Percentiles rank a stretch among this genome's conserved stretches.
phyloP scores from a whole-genome alignment of 116 monocot species.

The Dioscorea cayenensis region DNA sequence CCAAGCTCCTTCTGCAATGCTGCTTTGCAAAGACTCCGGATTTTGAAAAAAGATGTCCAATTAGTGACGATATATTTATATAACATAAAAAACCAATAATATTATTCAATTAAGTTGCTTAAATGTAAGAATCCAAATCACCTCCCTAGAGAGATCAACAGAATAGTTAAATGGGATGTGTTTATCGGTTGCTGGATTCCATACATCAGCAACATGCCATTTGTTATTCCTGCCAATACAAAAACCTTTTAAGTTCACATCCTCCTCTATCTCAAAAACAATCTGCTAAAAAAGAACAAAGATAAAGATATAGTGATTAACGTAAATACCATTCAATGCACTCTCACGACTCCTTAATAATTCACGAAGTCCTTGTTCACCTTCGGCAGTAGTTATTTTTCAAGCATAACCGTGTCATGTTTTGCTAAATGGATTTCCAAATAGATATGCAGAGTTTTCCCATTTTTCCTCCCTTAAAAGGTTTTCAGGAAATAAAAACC shows the following conservation, averaged over 20 bases:
- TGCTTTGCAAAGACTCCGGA: constrained; percentile 72
- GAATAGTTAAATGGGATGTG: constrained; percentile 71
- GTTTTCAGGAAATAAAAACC: background rate
- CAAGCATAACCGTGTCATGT: background rate
- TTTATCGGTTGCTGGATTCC: constrained; percentile 79
- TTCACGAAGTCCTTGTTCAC: background rate
- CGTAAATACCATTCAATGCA: background rate
- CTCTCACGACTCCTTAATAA: background rate
- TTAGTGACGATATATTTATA: background rate
- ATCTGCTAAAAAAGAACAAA: background rate
- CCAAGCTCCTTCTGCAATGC: constrained; percentile 80
- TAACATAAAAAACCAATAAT: background rate
- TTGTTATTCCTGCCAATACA: constrained; percentile 60
- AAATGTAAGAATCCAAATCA: constrained; percentile 3
- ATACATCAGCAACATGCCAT: constrained; percentile 76
- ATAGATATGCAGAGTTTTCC: background rate
- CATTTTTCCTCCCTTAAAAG: background rate
- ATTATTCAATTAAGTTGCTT: background rate
- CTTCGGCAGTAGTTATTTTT: no score
- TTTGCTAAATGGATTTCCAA: background rate
- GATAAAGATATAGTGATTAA: background rate
- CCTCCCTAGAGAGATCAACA: constrained; percentile 66
- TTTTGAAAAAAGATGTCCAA: background rate
- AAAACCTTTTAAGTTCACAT: background rate
- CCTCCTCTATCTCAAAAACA: background rate